Base-by-base conservation (phyloP, 495 filamentous ascomycete genomes). In the Hypoxylon rickii region DNA sequence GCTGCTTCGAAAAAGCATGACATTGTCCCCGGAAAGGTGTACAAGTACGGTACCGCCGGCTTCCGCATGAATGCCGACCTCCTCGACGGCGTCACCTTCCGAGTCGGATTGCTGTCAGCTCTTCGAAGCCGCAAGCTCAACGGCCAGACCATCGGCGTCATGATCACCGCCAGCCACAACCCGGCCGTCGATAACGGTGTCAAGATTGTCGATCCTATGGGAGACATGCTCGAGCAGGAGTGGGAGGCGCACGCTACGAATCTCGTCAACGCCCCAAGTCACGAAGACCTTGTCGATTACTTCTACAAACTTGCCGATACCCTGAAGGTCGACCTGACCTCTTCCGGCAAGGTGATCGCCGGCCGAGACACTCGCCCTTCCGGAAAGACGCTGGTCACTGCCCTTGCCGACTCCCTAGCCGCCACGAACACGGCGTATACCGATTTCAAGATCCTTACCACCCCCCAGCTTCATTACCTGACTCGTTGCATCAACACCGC, bases 111-210 rank as follows among this genome's bases (percentile, higher is more conserved):
- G 48, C 83, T 96, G 24, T 89, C 95, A 33, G 84, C 89, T 40
- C 81, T 97, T n/a, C 89, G 94, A 31, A 97, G 90, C 33, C 89
- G 89, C 67, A 92, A 92, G 69, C 81, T 92, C 43, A 86, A 86
- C 65, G 87, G 90, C 54, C 88, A 93, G 76, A 88, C 89, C 63
- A 95, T 99, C 69, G 94, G 94, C 69, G 84, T 99, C 44, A 97
- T 99, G 94, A 91, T 99, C 70, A 99, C 94, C 58, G 94, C 94
- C 26, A 96, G 90, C 62, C 94, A 99, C 82, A 99, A 99, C 74
- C 90, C 90, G 31, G 90, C 95, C 2, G 86, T 87, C 64, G 94
- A 99, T 74, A 99, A 99, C 76, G 94, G 94, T 45, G 90, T 99
- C 61, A 99, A 99, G 82, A 81, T 99, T 58, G 89, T 99, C 58